A percentile compares a stretch with the other conserved stretches of the same genome.
These are phyloP conservation scores for Globisporangium apiculatum DNA, from an alignment of 352 stramenopile genomes.

Conservation along the genomic window DNA sequence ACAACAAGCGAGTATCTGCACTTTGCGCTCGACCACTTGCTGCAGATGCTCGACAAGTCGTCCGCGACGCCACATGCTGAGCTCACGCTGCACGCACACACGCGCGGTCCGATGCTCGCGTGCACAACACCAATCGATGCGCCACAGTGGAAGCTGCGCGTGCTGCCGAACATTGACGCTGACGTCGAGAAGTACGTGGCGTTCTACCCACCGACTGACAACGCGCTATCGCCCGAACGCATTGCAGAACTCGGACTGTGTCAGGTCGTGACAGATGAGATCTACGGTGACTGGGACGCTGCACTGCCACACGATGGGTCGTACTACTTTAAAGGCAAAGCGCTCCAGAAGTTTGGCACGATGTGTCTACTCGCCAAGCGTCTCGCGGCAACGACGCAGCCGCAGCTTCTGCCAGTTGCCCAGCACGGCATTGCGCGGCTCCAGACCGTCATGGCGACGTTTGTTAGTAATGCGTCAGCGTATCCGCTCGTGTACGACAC, in stretches of 20 bases:
- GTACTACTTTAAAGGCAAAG: constrained; percentile 85
- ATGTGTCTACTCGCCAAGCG: constrained; percentile 70
- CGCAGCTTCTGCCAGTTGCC: constrained; percentile 35
- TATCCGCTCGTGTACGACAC: constrained; percentile 65
- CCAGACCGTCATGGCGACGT: constrained; percentile 31
- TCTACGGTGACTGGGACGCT: constrained; percentile 52
- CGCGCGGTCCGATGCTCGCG: constrained; percentile 56
- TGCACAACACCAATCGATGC: constrained; percentile 19
- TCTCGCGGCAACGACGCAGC: constrained; percentile 47
- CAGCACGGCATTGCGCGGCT: constrained; percentile 41
- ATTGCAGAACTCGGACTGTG: constrained; percentile 30
- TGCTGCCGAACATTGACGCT: constrained; percentile 29
- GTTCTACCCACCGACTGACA: constrained; percentile 36
- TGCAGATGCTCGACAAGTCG: constrained; percentile 43
- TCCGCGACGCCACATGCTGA: constrained; percentile 29
- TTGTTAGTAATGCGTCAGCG: constrained; percentile 34
- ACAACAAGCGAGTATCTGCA: constrained; percentile 34
- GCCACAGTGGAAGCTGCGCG: constrained; percentile 42
- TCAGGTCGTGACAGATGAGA: constrained; percentile 47
- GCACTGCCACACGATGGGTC: constrained; percentile 49
- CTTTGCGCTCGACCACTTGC: constrained; percentile 59
- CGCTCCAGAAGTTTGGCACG: constrained; percentile 67
- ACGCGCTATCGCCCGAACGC: constrained; percentile 23
- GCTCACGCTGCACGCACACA: constrained; percentile 66
- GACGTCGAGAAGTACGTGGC: constrained; percentile 33